A percentile compares a stretch with the other conserved stretches of the same genome.
These are phyloP conservation scores for Solanum bulbocastanum DNA, from an alignment of 257 asterid genomes.

Conservation along the genomic window DNA sequence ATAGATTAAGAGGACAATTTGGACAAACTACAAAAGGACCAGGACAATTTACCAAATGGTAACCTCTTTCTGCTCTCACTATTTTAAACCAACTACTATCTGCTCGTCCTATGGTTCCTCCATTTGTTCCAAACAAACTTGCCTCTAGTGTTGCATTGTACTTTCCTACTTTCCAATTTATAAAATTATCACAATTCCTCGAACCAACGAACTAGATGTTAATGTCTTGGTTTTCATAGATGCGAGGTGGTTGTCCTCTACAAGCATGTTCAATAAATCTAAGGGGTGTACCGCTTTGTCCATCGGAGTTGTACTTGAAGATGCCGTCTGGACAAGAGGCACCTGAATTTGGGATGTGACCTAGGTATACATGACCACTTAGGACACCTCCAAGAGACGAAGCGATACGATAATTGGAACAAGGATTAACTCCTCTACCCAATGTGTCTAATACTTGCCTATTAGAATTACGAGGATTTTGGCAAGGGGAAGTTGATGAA, in stretches of 20 bases:
- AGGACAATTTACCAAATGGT: background rate
- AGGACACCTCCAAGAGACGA: background rate
- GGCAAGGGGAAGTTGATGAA: background rate
- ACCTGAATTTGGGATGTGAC: background rate
- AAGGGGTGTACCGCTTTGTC: background rate
- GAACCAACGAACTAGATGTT: background rate
- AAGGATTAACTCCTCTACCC: background rate
- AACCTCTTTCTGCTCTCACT: background rate
- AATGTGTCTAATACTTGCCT: background rate
- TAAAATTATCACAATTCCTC: background rate
- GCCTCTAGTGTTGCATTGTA: background rate
- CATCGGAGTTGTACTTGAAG: too few relatives aligned
- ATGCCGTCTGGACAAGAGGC: background rate
- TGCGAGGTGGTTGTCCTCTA: background rate
- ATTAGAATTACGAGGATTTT: background rate
- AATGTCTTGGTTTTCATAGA: background rate
- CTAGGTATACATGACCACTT: background rate
- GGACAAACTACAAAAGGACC: background rate
- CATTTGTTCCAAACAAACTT: background rate
- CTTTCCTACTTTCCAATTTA: background rate
- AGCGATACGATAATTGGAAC: background rate
- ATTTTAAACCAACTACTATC: background rate
- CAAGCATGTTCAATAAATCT: background rate
- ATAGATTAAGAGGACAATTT: background rate
- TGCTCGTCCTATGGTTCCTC: background rate